Conservation (phyloP, 139 green algal genomes). For the Chlorella sorokiniana region DNA sequence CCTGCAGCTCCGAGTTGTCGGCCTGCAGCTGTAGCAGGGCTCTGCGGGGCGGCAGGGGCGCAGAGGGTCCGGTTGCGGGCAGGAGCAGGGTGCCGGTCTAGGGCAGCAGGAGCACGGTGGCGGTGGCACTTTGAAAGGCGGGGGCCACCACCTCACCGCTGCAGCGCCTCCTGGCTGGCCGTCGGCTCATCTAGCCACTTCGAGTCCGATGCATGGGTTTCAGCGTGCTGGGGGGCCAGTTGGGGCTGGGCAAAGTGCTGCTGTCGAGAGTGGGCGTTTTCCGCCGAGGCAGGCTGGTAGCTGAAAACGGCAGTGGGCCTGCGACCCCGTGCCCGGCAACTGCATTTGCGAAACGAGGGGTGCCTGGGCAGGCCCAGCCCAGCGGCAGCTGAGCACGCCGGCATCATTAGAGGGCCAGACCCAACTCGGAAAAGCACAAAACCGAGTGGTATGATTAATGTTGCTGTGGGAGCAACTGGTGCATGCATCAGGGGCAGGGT, state of each 20-base stretch:
- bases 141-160: not conserved
- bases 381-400: too few species aligned
- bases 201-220: not conserved
- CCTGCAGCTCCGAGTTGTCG: conserved; percentile 25
- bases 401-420: too few species aligned
- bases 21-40: conserved; percentile 16
- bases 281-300: not conserved
- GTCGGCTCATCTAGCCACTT: not conserved
- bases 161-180: not conserved
- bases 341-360: too few species aligned
- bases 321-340: too few species aligned
- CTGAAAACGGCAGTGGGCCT: not conserved
- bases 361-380: too few species aligned
- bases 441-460: too few species aligned
- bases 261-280: not conserved
- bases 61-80: not conserved
- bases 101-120: not conserved
- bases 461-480: too few species aligned
- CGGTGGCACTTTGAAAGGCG: too few species aligned
- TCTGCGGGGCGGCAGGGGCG: not conserved
- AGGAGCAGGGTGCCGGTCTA: not conserved
- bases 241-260: not conserved
- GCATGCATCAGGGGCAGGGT: too few species aligned
- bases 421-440: too few species aligned
- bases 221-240: not conserved